Evolutionary conservation across 1,139 yeast species (phyloP).

Genomic region (Pichia sp.): DNA sequence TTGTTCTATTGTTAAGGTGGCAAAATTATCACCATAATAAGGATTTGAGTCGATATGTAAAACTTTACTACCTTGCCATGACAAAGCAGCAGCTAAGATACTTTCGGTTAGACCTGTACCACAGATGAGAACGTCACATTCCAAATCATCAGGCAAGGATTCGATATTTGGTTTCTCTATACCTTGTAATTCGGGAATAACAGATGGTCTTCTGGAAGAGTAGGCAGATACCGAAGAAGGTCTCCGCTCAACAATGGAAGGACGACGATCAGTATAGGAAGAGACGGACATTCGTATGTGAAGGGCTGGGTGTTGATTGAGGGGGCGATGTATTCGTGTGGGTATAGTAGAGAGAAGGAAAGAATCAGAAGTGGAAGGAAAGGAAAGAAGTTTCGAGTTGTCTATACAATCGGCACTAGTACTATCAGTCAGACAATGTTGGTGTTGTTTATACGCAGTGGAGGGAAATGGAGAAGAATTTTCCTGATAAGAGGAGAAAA

Average conservation of each 20-base stretch:
- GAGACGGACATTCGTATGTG: slow-evolving; percentile 50
- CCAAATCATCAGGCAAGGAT: slow-evolving; percentile 47
- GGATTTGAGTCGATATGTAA: slow-evolving; percentile 82
- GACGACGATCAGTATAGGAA: slow-evolving; percentile 56
- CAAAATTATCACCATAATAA: slow-evolving; percentile 85
- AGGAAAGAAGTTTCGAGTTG: too few relatives aligned
- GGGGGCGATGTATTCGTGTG: not conserved
- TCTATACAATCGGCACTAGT: too few relatives aligned
- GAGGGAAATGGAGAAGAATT: not conserved
- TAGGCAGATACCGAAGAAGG: slow-evolving; percentile 35
- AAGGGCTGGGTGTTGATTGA: too few relatives aligned
- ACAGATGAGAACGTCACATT: slow-evolving; percentile 80
- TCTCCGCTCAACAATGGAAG: slow-evolving; percentile 68
- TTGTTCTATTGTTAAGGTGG: slow-evolving; percentile 86
- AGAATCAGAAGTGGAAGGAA: too few relatives aligned
- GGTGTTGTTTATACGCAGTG: too few relatives aligned
- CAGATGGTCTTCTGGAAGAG: slow-evolving; percentile 51
- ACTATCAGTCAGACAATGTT: too few relatives aligned
- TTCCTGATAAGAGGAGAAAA: not conserved
- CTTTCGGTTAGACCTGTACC: slow-evolving; percentile 94
- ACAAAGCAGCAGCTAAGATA: slow-evolving; percentile 87
- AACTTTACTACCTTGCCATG: slow-evolving; percentile 95
- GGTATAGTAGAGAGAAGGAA: too few relatives aligned
- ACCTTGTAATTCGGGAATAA: slow-evolving; percentile 72
- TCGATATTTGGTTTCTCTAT: slow-evolving; percentile 52